Conservation (phyloP, 306 rosid species). For the Prinsepia uniflora region DNA sequence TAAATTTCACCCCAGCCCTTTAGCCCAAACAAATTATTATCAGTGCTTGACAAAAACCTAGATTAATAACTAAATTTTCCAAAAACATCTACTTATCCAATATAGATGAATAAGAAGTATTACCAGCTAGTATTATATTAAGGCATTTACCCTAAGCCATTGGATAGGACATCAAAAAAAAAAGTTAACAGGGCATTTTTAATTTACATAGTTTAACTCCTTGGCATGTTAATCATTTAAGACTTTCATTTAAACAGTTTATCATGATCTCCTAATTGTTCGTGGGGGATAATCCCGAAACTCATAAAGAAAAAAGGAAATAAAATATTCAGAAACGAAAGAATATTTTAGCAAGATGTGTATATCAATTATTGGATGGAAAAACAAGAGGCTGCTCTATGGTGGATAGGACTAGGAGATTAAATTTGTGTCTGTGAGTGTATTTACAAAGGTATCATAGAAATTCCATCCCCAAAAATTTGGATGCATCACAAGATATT, state of each 20-base stretch:
- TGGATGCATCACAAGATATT: background rate
- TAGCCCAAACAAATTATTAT: background rate
- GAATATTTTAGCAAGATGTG: background rate
- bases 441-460: background rate
- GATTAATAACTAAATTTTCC: background rate
- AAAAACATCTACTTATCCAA: background rate
- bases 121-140: background rate
- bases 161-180: background rate
- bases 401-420: background rate
- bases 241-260: background rate
- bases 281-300: background rate
- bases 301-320: too few relatives aligned
- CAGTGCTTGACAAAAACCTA: background rate
- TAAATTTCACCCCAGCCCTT: background rate
- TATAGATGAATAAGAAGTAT: background rate
- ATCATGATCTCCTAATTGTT: background rate
- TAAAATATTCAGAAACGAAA: background rate
- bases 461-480: background rate
- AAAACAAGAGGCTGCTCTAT: background rate
- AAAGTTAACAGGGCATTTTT: background rate
- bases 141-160: background rate
- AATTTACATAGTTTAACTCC: background rate
- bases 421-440: background rate
- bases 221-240: background rate
- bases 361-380: background rate